Evolutionary conservation across 495 filamentous ascomycete species (phyloP).

Genomic region (Aspergillus coremiiformis): DNA sequence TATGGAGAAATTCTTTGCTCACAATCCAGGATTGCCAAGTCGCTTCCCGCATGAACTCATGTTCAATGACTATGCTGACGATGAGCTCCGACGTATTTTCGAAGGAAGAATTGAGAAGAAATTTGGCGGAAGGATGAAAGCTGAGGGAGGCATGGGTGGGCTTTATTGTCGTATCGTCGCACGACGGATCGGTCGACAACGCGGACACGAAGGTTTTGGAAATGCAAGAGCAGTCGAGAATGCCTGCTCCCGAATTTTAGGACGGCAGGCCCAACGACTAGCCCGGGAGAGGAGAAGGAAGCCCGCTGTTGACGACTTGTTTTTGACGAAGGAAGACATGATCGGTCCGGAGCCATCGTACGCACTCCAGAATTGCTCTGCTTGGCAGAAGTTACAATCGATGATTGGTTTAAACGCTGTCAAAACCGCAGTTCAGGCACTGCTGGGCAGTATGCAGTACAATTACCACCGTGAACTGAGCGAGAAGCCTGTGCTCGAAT

Average conservation of each 20-base stretch:
- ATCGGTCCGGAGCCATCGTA: constrained; percentile 58
- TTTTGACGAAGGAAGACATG: constrained; percentile 53
- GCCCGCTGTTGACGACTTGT: constrained; percentile 34
- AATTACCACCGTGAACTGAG: constrained; percentile 55
- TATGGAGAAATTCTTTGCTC: constrained; percentile 75
- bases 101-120: constrained; percentile 38
- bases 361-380: constrained; percentile 39
- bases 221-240: constrained; percentile 68
- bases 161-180: constrained; percentile 60
- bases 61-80: constrained; percentile 64
- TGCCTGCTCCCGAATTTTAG: constrained; percentile 40
- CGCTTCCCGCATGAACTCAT: constrained; percentile 59
- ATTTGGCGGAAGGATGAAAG: constrained; percentile 49
- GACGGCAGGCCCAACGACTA: constrained; percentile 54
- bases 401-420: constrained; percentile 56
- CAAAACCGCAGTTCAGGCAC: constrained; percentile 49
- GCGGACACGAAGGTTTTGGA: constrained; percentile 62
- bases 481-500: constrained; percentile 49
- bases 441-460: constrained; percentile 51
- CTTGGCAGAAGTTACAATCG: constrained; percentile 53
- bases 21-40: constrained; percentile 69
- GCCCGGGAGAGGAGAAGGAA: constrained; percentile 29
- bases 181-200: constrained; percentile 51
- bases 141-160: constrained; percentile 52
- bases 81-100: constrained; percentile 54